phyloP scores from a whole-genome alignment of 108 stramenopile species.

The Pseudonitzschia pungens region DNA sequence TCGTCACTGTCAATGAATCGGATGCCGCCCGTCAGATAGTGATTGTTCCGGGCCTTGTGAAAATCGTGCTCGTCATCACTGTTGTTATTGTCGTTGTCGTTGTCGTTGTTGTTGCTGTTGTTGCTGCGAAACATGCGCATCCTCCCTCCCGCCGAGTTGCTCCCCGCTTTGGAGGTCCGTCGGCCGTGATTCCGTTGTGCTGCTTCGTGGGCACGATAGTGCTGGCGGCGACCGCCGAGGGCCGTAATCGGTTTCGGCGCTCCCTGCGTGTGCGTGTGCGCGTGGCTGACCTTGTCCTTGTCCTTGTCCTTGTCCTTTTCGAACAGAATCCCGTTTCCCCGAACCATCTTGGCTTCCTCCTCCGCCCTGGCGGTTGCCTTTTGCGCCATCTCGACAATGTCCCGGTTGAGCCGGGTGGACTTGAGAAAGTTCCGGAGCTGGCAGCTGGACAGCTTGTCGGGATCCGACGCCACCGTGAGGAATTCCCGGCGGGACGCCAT shows the following conservation, averaged over 20 bases:
- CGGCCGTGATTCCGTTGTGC: neutral
- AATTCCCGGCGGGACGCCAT: constrained; percentile 85
- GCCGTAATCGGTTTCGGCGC: neutral
- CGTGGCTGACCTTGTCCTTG: neutral
- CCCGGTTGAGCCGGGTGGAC: constrained; percentile 61
- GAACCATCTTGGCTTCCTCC: constrained; percentile 1
- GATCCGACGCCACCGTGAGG: constrained; percentile 91
- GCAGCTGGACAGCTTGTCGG: constrained; percentile 78
- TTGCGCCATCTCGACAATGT: constrained; percentile 47
- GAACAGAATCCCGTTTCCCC: constrained; percentile 17
- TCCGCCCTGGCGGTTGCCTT: constrained; percentile 18
- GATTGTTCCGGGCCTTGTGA: constrained; percentile 2
- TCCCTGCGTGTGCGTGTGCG: no score
- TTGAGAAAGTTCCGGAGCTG: constrained; percentile 92
- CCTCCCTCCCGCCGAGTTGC: neutral
- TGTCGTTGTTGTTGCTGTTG: constrained; percentile 11
- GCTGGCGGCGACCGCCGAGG: neutral
- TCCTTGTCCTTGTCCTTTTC: constrained; percentile 13
- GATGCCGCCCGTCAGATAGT: constrained; percentile 1
- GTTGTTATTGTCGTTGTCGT: neutral
- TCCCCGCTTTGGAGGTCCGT: neutral
- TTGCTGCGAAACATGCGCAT: constrained; percentile 21
- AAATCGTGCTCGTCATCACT: constrained; percentile 4
- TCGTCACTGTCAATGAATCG: constrained; percentile 5
- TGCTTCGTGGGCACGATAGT: constrained; percentile 3